These are phyloP conservation scores for Lactifluus hygrophoroides DNA, from an alignment of 768 basidiomycete species.

Conservation along the genomic window DNA sequence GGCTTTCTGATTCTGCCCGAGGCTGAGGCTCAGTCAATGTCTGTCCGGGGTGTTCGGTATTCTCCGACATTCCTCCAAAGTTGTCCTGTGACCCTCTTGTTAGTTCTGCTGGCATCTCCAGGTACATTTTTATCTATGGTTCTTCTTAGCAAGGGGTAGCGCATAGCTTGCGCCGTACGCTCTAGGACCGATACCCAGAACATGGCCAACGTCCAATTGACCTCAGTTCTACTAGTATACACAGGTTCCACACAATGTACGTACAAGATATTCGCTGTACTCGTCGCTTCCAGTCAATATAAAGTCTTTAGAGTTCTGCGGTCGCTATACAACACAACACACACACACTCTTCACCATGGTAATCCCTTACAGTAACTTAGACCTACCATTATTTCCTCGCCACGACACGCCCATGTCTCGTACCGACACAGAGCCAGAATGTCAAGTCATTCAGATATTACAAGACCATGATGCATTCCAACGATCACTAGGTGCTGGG, in stretches of 20 bases:
- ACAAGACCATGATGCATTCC: background rate
- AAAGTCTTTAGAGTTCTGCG: too few species aligned
- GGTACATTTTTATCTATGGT: background rate
- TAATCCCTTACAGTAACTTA: background rate
- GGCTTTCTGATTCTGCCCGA: too few species aligned
- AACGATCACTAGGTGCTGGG: constrained; percentile 2
- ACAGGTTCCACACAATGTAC: background rate
- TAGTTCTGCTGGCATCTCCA: constrained; percentile 8
- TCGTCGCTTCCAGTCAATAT: background rate
- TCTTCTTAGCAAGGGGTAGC: background rate
- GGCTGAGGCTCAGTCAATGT: too few species aligned
- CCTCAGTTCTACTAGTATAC: background rate
- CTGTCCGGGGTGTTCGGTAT: too few species aligned
- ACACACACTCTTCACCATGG: background rate
- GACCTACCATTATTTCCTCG: background rate
- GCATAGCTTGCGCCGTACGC: background rate
- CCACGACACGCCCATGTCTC: background rate
- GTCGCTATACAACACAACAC: too few species aligned
- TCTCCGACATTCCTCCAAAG: too few species aligned
- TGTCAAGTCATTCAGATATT: background rate
- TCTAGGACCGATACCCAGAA: background rate
- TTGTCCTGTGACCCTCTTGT: too few species aligned
- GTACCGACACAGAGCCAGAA: background rate
- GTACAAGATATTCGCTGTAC: background rate
- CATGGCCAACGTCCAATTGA: background rate